phyloP scores from a whole-genome alignment of 2,329 filamentous ascomycete genomes.

The Epichloe uncinata region DNA sequence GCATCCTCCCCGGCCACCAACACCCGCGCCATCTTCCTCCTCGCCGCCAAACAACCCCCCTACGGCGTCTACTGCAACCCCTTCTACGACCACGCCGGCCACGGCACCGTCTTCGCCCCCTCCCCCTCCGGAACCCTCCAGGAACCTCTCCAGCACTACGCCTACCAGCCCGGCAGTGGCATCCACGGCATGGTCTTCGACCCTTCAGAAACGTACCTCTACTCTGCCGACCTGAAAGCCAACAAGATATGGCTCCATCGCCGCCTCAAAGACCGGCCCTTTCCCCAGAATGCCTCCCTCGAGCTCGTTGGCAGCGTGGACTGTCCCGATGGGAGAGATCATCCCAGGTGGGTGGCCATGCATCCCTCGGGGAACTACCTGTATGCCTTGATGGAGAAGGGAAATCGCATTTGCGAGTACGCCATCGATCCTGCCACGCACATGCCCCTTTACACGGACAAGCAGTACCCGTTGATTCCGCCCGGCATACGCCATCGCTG shows the following conservation, averaged over 20 bases:
- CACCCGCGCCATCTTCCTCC: conserved; percentile 79
- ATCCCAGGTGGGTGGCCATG: conserved; percentile 80
- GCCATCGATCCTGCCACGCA: conserved; percentile 61
- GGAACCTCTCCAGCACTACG: conserved; percentile 57
- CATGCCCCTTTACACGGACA: conserved; percentile 65
- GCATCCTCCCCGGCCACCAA: conserved; percentile 61
- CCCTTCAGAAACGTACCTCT: conserved; percentile 58
- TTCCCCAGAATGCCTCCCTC: conserved; percentile 40
- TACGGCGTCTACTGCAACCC: conserved; percentile 81
- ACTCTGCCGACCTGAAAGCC: conserved; percentile 63
- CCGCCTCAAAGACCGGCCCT: conserved; percentile 34
- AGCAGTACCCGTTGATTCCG: conserved; percentile 66
- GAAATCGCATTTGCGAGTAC: conserved; percentile 72
- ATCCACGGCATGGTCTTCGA: conserved; percentile 79
- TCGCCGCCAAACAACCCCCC: conserved; percentile 64
- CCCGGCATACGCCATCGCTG: conserved; percentile 45
- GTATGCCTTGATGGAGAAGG: conserved; percentile 82
- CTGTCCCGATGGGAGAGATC: conserved; percentile 58
- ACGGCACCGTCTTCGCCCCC: conserved; percentile 64
- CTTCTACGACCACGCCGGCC: conserved; percentile 76
- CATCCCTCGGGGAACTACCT: conserved; percentile 66
- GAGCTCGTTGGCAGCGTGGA: conserved; percentile 59
- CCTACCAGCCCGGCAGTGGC: conserved; percentile 54
- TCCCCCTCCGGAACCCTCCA: conserved; percentile 41
- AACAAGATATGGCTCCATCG: conserved; percentile 79